Conservation (phyloP, 768 basidiomycete genomes). For the Russula dissimulans region DNA sequence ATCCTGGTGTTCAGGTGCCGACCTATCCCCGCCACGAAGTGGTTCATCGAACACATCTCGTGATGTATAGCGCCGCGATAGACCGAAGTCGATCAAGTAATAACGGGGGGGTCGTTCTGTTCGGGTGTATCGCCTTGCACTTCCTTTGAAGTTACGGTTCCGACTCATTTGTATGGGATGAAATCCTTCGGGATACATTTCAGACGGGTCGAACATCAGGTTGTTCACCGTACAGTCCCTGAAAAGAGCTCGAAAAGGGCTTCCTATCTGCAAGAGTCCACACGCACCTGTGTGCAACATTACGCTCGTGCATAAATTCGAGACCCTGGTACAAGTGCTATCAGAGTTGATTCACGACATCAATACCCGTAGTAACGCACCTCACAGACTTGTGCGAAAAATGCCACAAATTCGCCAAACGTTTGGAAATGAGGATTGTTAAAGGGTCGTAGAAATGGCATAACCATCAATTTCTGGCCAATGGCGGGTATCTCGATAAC, state of each 20-base stretch:
- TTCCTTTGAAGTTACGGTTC: slow-evolving; percentile 2
- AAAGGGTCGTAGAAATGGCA: slow-evolving; percentile 20
- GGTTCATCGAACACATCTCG: slow-evolving; percentile 15
- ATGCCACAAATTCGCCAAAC: slow-evolving; percentile 23
- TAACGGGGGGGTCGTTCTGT: slow-evolving; percentile 24
- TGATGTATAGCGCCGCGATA: slow-evolving; percentile 21
- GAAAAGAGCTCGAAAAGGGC: neutral
- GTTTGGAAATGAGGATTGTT: slow-evolving; percentile 23
- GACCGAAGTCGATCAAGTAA: slow-evolving; percentile 27
- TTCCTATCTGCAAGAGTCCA: neutral
- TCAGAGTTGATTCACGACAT: neutral
- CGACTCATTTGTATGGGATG: slow-evolving; percentile 7
- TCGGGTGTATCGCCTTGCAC: slow-evolving; percentile 19
- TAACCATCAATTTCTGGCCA: slow-evolving; percentile 12
- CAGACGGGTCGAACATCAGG: slow-evolving; percentile 12
- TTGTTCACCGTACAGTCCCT: slow-evolving; percentile 12
- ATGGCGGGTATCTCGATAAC: slow-evolving; percentile 15
- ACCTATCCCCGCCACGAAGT: slow-evolving; percentile 21
- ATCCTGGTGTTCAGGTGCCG: slow-evolving; percentile 22
- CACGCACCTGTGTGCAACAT: slow-evolving; percentile 21
- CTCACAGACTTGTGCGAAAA: slow-evolving; percentile 22
- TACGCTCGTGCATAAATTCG: slow-evolving; percentile 21
- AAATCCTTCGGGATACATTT: slow-evolving; percentile 8
- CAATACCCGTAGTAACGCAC: slow-evolving; percentile 1
- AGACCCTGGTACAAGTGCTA: slow-evolving; percentile 15